phyloP scores from a whole-genome alignment of 1,139 yeast species.

The Pichia kudriavzevii region DNA sequence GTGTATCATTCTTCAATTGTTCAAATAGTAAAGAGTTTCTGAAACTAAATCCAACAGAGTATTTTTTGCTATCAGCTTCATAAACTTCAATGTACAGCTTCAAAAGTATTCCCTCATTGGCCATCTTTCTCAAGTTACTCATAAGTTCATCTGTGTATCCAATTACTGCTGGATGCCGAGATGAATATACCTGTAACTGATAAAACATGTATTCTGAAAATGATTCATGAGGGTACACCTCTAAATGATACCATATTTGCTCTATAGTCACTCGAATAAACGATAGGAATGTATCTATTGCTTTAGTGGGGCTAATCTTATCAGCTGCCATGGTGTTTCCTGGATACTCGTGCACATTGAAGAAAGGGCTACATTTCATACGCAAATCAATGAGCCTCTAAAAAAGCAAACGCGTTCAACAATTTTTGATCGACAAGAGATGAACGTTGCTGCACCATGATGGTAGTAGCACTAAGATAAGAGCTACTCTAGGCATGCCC shows the following conservation, averaged over 20 bases:
- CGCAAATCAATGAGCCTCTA: too few species aligned
- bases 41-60: constrained; percentile 24
- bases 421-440: too few species aligned
- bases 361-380: too few species aligned
- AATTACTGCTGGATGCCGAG: constrained; percentile 39
- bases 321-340: too few species aligned
- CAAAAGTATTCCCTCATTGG: constrained; percentile 19
- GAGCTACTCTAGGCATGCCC: constrained; percentile 5
- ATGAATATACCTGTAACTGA: constrained; percentile 33
- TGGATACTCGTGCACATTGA: too few species aligned
- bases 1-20: constrained; percentile 12
- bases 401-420: too few species aligned
- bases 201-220: constrained; percentile 35
- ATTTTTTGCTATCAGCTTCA: constrained; percentile 7
- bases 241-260: constrained; percentile 39
- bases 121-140: constrained; percentile 11
- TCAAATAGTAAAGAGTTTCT: constrained; percentile 22
- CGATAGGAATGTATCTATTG: constrained; percentile 1
- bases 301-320: too few species aligned
- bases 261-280: constrained; percentile 25
- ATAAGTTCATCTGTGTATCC: constrained; percentile 31
- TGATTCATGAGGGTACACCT: constrained; percentile 37
- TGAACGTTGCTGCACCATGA: too few species aligned
- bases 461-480: too few species aligned
- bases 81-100: constrained; percentile 21